phyloP scores from a whole-genome alignment of 768 basidiomycete genomes.

The Russula brevipes region DNA sequence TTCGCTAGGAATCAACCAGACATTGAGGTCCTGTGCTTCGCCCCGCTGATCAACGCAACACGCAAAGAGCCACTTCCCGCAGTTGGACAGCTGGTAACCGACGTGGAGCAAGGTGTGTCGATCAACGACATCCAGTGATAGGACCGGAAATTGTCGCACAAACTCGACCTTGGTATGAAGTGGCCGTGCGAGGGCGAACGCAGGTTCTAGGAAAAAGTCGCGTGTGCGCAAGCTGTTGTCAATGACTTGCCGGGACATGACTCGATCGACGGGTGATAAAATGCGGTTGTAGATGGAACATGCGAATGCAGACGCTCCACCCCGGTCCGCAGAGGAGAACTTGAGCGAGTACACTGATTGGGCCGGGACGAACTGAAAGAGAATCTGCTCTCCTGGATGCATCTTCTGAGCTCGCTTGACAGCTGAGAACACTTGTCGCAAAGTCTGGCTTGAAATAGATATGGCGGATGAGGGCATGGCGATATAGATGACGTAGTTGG shows the following conservation, averaged over 20 bases:
- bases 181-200: slow-evolving; percentile 56
- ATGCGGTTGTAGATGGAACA: slow-evolving; percentile 70
- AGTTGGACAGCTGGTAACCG: slow-evolving; percentile 60
- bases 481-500: slow-evolving; percentile 61
- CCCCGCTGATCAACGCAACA: slow-evolving; percentile 74
- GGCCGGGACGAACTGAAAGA: slow-evolving; percentile 74
- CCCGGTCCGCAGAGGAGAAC: slow-evolving; percentile 40
- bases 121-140: slow-evolving; percentile 48
- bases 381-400: slow-evolving; percentile 44
- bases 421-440: slow-evolving; percentile 65
- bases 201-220: slow-evolving; percentile 58
- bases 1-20: slow-evolving; percentile 57
- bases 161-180: slow-evolving; percentile 35
- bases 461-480: slow-evolving; percentile 56
- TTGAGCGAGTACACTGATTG: slow-evolving; percentile 46
- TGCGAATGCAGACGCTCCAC: slow-evolving; percentile 48
- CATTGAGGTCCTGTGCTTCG: slow-evolving; percentile 62
- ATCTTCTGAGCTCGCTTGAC: slow-evolving; percentile 52
- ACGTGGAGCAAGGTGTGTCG: slow-evolving; percentile 67
- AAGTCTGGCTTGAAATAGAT: slow-evolving; percentile 56
- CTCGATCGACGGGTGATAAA: slow-evolving; percentile 52
- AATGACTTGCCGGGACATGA: slow-evolving; percentile 50
- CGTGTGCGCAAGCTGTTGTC: slow-evolving; percentile 38
- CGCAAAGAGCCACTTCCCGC: slow-evolving; percentile 74
- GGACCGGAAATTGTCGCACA: slow-evolving; percentile 36